phyloP scores from a whole-genome alignment of 768 basidiomycete species.

The Lentinula detonsa region DNA sequence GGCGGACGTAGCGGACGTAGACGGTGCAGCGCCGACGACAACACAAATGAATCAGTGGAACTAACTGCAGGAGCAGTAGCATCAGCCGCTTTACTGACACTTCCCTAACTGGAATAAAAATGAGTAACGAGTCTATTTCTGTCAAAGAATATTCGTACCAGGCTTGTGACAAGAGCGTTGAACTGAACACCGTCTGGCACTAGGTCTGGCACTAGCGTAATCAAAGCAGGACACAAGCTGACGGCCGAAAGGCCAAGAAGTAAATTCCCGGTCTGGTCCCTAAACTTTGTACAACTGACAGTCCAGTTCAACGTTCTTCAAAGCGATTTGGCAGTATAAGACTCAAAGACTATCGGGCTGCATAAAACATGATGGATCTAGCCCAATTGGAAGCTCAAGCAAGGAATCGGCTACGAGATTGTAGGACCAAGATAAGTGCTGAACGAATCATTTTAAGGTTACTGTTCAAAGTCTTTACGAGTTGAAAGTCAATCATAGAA shows the following conservation, averaged over 20 bases:
- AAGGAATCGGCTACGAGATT: constrained; percentile 37
- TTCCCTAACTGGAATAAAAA: neutral
- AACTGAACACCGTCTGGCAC: constrained; percentile 47
- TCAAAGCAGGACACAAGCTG: constrained; percentile 41
- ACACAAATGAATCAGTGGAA: neutral
- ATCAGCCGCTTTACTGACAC: neutral
- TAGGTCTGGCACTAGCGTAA: constrained; percentile 42
- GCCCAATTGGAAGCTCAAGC: too few relatives aligned
- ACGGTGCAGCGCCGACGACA: neutral
- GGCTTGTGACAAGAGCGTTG: constrained; percentile 26
- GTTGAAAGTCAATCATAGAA: constrained; percentile 41
- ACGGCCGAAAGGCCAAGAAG: constrained; percentile 38
- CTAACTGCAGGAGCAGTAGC: neutral
- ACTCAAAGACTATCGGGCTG: constrained; percentile 39
- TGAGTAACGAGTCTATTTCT: neutral
- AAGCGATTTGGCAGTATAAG: constrained; percentile 47
- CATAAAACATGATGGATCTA: neutral
- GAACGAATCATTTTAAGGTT: constrained; percentile 44
- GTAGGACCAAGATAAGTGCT: constrained; percentile 50
- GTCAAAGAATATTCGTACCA: constrained; percentile 16
- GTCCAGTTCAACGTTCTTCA: constrained; percentile 47
- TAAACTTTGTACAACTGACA: constrained; percentile 42
- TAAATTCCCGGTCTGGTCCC: constrained; percentile 43
- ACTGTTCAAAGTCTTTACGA: constrained; percentile 36
- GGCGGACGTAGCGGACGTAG: constrained; percentile 2